Evolutionary conservation across 2,329 filamentous ascomycete species (phyloP), one percentile per base, ranked within the genome.

Genomic region (Pezicula radicicola): DNA sequence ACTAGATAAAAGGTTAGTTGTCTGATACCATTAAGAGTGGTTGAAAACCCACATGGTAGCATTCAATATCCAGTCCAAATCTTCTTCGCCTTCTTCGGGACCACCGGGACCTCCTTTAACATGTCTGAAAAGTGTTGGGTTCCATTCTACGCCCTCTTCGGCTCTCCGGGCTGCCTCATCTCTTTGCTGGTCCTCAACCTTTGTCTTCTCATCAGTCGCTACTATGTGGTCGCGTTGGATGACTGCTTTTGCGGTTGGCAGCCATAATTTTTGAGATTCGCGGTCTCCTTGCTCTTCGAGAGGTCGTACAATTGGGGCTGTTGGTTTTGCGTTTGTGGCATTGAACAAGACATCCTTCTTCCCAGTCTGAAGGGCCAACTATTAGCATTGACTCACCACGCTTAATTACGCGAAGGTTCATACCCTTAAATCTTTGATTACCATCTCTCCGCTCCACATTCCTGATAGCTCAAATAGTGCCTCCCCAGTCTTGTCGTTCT

Each of bases 141-240:
- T 83, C 94, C 94, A 99, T 57, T 96, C 90, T 7, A 91, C 75
- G 12, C 87, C 87, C 10, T 92, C 85, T 45, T 91, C 87, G 30
- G 81, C 81, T 62, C 94, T 81, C 64, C 83, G 83, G 16, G 91
- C 87, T 2, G 94, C 91, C 66, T 97, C 93, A 57, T 92, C 87
- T 64, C 94, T 82, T 70, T 99, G 94, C 65, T 82, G 85, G 63
- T 97, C 93, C 68, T 99, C 94, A 53, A 99, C 90, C 68, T 88
- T 89, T n/a, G 89, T 92, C 75, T 99, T 99, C 66, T 97, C 93
- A 57, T 94, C 89, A 1, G 94, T 99, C 4, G 94, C 94, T 8
- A 87, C 72, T 60, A 90, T 88, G 64, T 99, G 94, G 62, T 99
- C 92, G 53, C 86, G 84, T 46, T 88, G 85, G 65, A 87, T 88